Evolutionary conservation across 208 protist species (phyloP), one percentile per base, ranked within the genome.

Genomic region (Trypanosoma theileri): DNA sequence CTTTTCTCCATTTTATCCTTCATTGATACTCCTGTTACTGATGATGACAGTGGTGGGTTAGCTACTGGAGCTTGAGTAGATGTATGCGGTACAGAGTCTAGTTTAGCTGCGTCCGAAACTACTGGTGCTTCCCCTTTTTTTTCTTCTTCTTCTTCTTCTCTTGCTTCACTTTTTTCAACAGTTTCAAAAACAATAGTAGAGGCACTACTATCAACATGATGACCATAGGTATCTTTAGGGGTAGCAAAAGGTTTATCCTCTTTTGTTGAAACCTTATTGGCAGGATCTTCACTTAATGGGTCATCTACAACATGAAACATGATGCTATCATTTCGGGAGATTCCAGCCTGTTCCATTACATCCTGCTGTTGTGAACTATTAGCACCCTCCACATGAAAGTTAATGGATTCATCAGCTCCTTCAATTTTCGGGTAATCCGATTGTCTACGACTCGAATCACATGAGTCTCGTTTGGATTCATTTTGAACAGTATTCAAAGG

Each of bases 301-400:
- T 72, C 73, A 10, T 85, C 79, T 13, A 75, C 59, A n/a, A 89
- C 42, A 11, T 81, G 61, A 65, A 86, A 86, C 17, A 77, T 59
- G 55, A 84, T 86, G 73, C 84, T 89, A 46, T 72, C 69, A 59
- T 77, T 86, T 28, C 65, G 59, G 19, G 57, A 26, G 1, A 61
- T 56, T 48, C 75, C 68, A 10, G 42, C 26, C 13, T 44, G 61
- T 22, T 19, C 42, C 48, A 1, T 9, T 28, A 24, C 40, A 10
- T 58, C 11, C 17, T 17, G 11, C 19, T 14, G 24, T n/a, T 44
- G 8, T 17, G 22, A 40, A 44, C 16, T 35, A 13, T n/a, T 66
- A 4, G 72, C 64, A 40, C 14, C 22, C 21, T 77, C 72, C 3
- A 77, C 7, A 19, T 42, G 7, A 48, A 77, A 77, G 6, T 77